Evolutionary conservation across 805 yeast genomes (phyloP), one percentile per base, ranked within the genome.

Genomic region (Zygosaccharomyces lentus): DNA sequence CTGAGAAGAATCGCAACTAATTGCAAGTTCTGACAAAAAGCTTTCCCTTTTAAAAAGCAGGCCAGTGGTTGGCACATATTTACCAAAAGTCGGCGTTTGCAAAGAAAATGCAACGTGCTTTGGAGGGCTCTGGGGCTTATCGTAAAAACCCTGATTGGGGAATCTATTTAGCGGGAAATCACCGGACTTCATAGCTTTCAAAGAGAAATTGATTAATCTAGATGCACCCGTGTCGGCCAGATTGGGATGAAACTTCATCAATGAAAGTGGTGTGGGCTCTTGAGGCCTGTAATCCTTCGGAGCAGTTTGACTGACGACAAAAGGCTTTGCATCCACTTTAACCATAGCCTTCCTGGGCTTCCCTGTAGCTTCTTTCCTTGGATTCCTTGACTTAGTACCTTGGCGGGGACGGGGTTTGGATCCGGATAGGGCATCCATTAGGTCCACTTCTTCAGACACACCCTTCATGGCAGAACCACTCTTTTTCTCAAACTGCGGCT

Each of bases 71-170:
- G 77, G 70, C 2, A 82, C 72, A 38, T 90, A 68, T 9, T 86
- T 76, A 6, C 89, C 97, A 8, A 84, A 81, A 56, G 85, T 86
- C 6, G 72, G 68, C 45, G 88, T 78, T 55, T 65, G 69, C 63
- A 71, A 81, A 15, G 55, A 49, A 24, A 44, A 39, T 6, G 46
- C 45, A 13, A 41, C 29, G 44, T 52, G 57, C 35, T 46, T 45
- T 6, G 53, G 48, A 26, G 44, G 27, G 4, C 34, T 46, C 24
- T 44, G 42, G 8, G 36, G 38, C 13, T 39, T 41, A 8, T 41
- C 29, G 4, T 26, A 34, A n/a, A 46, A 34, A 8, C 64, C 62
- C 15, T 52, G 29, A 34, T 58, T 57, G 6, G 64, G 52, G 8
- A 44, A 44, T 42, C 64, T 58, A 37, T 53, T 34, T 1, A 58